Percentiles rank a stretch among this genome's conserved stretches.
Evolutionary conservation across 441 rosid genomes (phyloP).

Genomic region (Metrosideros polymorpha): DNA sequence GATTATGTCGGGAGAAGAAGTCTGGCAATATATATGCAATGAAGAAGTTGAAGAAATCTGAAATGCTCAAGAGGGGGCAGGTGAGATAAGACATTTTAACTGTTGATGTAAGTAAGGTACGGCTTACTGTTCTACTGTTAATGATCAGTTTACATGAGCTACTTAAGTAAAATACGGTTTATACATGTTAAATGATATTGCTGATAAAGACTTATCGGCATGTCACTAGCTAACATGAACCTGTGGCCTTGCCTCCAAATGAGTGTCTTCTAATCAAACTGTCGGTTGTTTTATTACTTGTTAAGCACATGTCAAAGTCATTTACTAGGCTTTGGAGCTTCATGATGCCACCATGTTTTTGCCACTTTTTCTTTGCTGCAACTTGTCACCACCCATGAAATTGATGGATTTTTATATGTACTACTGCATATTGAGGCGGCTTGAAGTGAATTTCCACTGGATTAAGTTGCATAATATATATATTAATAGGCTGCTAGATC

Average conservation of each 20-base stretch:
- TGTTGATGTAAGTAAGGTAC: background rate
- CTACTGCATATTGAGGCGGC: background rate
- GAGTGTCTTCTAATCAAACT: background rate
- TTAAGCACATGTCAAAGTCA: background rate
- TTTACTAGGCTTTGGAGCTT: background rate
- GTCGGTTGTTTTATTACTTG: background rate
- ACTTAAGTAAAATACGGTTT: background rate
- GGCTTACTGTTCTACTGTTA: background rate
- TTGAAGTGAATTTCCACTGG: background rate
- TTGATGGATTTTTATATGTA: background rate
- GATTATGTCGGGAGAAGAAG: conserved; percentile 83
- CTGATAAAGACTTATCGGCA: background rate
- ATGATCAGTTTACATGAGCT: background rate
- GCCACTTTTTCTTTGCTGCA: background rate
- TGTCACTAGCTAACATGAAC: background rate
- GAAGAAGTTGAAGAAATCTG: conserved; percentile 98
- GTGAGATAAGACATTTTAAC: conserved; percentile 23
- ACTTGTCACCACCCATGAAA: background rate
- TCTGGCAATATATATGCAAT: conserved; percentile 95
- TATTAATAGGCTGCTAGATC: background rate
- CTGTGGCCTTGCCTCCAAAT: background rate
- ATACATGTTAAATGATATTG: background rate
- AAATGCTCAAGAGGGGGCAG: conserved; percentile 96
- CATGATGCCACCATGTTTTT: background rate
- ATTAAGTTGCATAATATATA: background rate